Conservation (phyloP, 441 rosid species). For the Bruguiera hainesii region DNA sequence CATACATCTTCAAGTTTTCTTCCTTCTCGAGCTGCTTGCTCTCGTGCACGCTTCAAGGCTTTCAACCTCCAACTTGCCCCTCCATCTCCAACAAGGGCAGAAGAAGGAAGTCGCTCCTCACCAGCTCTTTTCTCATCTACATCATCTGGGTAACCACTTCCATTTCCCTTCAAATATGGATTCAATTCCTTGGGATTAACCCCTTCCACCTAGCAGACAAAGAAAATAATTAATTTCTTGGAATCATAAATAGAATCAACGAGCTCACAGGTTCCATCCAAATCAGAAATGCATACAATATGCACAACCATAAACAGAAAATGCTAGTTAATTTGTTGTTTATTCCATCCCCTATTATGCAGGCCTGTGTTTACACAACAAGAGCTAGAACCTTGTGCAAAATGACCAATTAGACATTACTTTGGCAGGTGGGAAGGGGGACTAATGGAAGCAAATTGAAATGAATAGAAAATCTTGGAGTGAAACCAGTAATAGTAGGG, state of each 20-base stretch:
- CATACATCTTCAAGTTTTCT: constrained; percentile 54
- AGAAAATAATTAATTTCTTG: background rate
- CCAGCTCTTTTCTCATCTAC: constrained; percentile 37
- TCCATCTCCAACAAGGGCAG: constrained; percentile 82
- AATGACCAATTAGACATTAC: background rate
- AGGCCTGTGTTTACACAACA: no score
- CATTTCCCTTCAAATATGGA: constrained; percentile 70
- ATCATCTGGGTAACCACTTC: constrained; percentile 82
- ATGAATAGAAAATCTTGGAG: no score
- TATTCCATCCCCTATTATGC: no score
- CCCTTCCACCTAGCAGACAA: constrained; percentile 35
- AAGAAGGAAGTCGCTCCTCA: constrained; percentile 37
- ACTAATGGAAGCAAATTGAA: no score
- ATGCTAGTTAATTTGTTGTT: background rate
- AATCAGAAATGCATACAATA: constrained; percentile 1
- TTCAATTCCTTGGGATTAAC: constrained; percentile 76
- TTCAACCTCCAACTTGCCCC: constrained; percentile 96
- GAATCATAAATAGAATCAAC: background rate
- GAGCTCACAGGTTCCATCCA: background rate
- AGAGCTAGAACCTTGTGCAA: no score
- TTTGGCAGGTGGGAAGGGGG: no score
- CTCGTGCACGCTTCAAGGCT: constrained; percentile 79
- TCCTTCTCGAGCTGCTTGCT: constrained; percentile 91
- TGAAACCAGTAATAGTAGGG: background rate
- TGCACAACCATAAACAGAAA: background rate